phyloP scores from a whole-genome alignment of 164 flowering plant species.

The Litsea cubeba region DNA sequence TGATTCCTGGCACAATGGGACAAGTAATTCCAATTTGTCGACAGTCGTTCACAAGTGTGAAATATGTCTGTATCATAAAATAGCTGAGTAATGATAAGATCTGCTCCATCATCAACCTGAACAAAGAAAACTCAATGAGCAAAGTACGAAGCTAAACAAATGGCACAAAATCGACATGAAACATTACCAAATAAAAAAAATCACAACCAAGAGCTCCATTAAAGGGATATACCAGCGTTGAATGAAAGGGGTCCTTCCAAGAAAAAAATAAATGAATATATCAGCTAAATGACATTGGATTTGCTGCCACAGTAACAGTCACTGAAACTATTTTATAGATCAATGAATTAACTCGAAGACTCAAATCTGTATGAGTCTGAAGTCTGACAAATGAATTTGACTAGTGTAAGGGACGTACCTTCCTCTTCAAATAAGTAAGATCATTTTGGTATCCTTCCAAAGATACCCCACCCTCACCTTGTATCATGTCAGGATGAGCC shows the following conservation, averaged over 20 bases:
- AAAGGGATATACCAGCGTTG: not conserved
- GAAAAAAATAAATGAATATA: not conserved
- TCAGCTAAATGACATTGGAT: not conserved
- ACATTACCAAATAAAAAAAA: not conserved
- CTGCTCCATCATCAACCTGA: too few relatives aligned
- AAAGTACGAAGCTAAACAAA: too few relatives aligned
- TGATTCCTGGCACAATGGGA: too few relatives aligned
- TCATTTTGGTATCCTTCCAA: constrained; percentile 65
- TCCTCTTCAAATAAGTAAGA: constrained; percentile 77
- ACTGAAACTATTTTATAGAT: not conserved
- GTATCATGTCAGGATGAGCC: constrained; percentile 93
- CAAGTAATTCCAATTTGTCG: too few relatives aligned
- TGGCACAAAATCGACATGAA: too few relatives aligned
- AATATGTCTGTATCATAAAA: too few relatives aligned
- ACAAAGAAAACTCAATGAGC: too few relatives aligned
- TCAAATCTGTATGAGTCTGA: not conserved
- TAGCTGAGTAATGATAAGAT: too few relatives aligned
- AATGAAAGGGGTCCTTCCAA: not conserved
- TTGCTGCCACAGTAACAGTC: not conserved
- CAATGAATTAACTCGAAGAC: not conserved
- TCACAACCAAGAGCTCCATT: not conserved
- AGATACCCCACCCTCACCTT: constrained; percentile 55
- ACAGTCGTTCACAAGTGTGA: too few relatives aligned
- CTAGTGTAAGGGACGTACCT: constrained; percentile 33
- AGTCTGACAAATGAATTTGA: not conserved